Conservation (phyloP, 1,284 basidiomycete genomes). For the Ustilago curta region DNA sequence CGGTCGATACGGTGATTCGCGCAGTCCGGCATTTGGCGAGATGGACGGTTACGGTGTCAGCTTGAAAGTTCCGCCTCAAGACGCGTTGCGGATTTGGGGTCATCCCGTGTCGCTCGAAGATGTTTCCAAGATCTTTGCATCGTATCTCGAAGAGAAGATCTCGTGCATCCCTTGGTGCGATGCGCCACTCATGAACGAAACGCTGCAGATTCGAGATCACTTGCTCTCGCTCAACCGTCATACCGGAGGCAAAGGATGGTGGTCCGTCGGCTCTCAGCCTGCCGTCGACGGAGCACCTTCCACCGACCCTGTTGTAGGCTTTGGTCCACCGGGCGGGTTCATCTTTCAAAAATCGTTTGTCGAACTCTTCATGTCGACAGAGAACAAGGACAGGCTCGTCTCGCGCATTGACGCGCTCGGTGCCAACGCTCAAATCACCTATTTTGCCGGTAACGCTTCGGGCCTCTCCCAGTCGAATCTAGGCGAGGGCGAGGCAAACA, state of each 20-base stretch:
- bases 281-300: constrained; percentile 64
- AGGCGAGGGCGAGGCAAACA: constrained; percentile 69
- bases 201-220: constrained; percentile 81
- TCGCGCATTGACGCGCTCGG: constrained; percentile 74
- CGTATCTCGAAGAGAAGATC: constrained; percentile 78
- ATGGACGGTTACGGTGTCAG: constrained; percentile 68
- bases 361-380: constrained; percentile 85
- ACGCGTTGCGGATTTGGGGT: constrained; percentile 83
- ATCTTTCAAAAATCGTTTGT: constrained; percentile 98
- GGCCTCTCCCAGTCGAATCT: constrained; percentile 69
- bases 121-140: constrained; percentile 82
- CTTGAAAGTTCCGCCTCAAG: constrained; percentile 72
- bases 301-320: constrained; percentile 78
- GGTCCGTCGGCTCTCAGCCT: constrained; percentile 97
- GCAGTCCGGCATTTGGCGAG: constrained; percentile 67
- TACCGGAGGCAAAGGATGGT: constrained; percentile 73
- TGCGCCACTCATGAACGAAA: constrained; percentile 85
- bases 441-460: constrained; percentile 82
- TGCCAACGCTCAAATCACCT: constrained; percentile 78
- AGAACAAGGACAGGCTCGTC: constrained; percentile 78
- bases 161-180: constrained; percentile 89
- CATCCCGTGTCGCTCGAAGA: constrained; percentile 79
- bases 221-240: constrained; percentile 78
- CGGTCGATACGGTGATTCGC: constrained; percentile 66
- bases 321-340: constrained; percentile 91